Evolutionary conservation across 2,329 filamentous ascomycete genomes (phyloP).

Genomic region (Parascedosporium putredinis): DNA sequence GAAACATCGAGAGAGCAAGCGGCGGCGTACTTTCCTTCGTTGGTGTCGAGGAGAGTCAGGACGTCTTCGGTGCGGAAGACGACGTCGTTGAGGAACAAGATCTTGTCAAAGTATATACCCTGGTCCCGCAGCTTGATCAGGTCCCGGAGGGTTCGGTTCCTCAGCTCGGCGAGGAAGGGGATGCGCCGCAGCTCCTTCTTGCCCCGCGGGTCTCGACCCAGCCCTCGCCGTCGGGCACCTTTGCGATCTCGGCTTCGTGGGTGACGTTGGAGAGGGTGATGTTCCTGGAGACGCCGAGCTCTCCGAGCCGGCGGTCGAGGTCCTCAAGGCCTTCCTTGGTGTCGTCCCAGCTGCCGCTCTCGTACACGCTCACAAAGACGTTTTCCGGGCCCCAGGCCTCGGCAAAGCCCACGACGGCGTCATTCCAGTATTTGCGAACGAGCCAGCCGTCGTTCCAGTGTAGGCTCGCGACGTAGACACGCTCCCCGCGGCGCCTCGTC

Average conservation of each 20-base stretch:
- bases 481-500: constrained; percentile 24
- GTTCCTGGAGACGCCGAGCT: constrained; percentile 39
- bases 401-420: constrained; percentile 46
- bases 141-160: constrained; percentile 54
- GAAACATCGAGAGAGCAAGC: constrained; percentile 53
- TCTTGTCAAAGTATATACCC: constrained; percentile 44
- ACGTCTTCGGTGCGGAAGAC: constrained; percentile 50
- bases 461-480: constrained; percentile 56
- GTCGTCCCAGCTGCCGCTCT: constrained; percentile 60
- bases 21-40: constrained; percentile 47
- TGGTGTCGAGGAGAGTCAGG: constrained; percentile 43
- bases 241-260: constrained; percentile 44
- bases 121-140: constrained; percentile 38
- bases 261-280: constrained; percentile 49
- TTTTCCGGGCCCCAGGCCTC: constrained; percentile 49
- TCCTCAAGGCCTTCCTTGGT: constrained; percentile 51
- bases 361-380: constrained; percentile 57
- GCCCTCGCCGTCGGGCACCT: constrained; percentile 34
- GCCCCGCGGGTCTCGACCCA: constrained; percentile 52
- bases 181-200: constrained; percentile 52
- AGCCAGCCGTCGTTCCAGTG: constrained; percentile 58
- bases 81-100: constrained; percentile 55
- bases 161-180: constrained; percentile 53
- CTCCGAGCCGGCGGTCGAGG: constrained; percentile 43
- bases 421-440: constrained; percentile 51